Evolutionary conservation across 768 basidiomycete species (phyloP), one percentile per base, ranked within the genome.

Genomic region (Kwoniella sp.): DNA sequence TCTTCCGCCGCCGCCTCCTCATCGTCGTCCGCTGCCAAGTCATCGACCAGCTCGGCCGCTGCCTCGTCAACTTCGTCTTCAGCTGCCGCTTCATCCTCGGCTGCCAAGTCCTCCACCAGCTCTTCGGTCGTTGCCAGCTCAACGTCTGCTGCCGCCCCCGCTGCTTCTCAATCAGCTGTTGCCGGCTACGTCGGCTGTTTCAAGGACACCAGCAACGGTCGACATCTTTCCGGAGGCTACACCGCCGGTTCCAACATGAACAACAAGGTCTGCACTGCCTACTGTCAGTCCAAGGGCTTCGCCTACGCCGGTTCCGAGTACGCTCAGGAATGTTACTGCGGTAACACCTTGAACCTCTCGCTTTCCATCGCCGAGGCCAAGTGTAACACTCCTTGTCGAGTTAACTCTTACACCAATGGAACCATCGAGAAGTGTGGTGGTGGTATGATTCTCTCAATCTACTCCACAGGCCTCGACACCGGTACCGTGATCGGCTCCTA

Each of bases 301-400:
- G 85, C 86, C 0, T 72, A 90, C 48, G 89, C 89, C 2, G 91
- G 86, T 12, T 80, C 85, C 36, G 90, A 93, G 77, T 93, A 74
- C 63, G 54, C 53, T 47, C 58, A 73, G 55, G 68, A 76, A 61
- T 78, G 77, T 63, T 79, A 69, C 80, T 93, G 91, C 68, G 90
- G 89, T 2, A 83, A 90, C 72, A 79, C 81, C 21, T 80, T 91
- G 37, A 83, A 85, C 30, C 87, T 87, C 8, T 88, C 83, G 0
- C 47, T 69, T 17, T 84, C 83, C 0, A 65, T 81, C 15, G 29
- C 73, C 1, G 84, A 84, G 1, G 76, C 81, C 2, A 83, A 83
- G 37, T 94, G 92, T 73, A 85, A 84, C 73, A 90, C 88, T 87
- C 83, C 82, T 0, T 94, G 92, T 65, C 83, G 83, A 17, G 91